Evolutionary conservation across 495 filamentous ascomycete species (phyloP), one percentile per base, ranked within the genome.

Genomic region (Parachaetomium inaequale): DNA sequence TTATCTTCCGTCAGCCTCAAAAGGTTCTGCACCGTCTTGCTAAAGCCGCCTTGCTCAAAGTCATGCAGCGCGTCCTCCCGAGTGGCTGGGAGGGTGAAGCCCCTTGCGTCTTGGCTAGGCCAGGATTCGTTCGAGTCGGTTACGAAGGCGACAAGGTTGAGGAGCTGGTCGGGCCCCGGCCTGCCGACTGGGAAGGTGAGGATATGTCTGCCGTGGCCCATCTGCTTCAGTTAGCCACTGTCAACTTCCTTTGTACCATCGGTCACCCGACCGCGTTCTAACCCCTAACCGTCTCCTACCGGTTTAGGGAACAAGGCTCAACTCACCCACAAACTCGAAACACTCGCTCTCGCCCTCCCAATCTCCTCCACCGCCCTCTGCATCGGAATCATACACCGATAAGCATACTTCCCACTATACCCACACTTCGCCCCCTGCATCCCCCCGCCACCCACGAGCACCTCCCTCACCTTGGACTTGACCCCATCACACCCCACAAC

Each of bases 121-220:
- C 31, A 66, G 0, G 10, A 19, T 62, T 40, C 63, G 73, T 85
- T 79, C 14, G 26, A 29, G 46, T 62, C 58, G 0, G 63, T 64
- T 4, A 64, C 57, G 43, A 69, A 66, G 8, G 59, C 61, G 0
- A 66, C 64, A 21, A 69, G 34, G 63, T 91, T 90, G 65, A 89
- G 83, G 12, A 81, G 84, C 66, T 81, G 74, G 6, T 84, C 87
- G 23, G 81, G 77, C 25, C 40, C 38, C 3, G 34, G 49, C 7
- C 2, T 38, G 67, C 84, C 82, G 31, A 90, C 87, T 0, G 87
- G 87, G 67, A 85, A 89, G 0, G 86, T 88, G 15, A 89, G 75
- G 0, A 84, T 72, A 63, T 87, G 84, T 0, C 78, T 78, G 40
- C 84, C 80, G 8, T 82, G 74, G 0, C 87, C 87, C 55, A 88